Percentiles rank a stretch among this genome's conserved stretches.
Evolutionary conservation across 2,329 filamentous ascomycete species (phyloP).

Genomic region (Coniochaeta ligniaria): DNA sequence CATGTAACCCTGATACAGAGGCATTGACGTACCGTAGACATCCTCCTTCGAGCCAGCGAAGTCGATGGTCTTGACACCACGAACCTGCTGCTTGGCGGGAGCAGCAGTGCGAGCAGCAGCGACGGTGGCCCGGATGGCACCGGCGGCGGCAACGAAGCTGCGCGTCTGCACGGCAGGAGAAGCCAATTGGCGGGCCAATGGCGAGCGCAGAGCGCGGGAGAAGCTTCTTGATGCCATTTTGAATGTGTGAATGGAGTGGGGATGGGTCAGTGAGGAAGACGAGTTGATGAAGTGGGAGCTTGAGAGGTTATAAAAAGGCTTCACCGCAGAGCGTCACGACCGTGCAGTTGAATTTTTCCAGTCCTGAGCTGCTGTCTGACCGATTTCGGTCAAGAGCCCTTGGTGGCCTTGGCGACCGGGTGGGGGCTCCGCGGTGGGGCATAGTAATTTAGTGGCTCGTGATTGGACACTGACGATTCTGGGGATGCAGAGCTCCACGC

Average conservation of each 20-base stretch:
- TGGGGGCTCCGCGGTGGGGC: background rate
- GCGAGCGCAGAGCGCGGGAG: conserved; percentile 58
- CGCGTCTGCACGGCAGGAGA: conserved; percentile 54
- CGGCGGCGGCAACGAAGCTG: conserved; percentile 54
- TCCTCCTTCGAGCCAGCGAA: conserved; percentile 93
- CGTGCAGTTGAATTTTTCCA: background rate
- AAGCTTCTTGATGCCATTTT: conserved; percentile 75
- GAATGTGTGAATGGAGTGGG: conserved; percentile 24
- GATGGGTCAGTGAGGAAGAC: conserved; percentile 18
- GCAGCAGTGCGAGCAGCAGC: conserved; percentile 38
- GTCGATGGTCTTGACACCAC: conserved; percentile 97
- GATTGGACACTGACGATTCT: background rate
- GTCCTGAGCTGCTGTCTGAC: background rate
- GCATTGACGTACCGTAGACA: conserved; percentile 68
- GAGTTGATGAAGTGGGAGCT: background rate
- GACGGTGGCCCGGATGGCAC: conserved; percentile 46
- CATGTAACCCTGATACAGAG: background rate
- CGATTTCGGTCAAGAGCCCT: background rate
- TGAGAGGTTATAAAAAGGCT: conserved; percentile 1
- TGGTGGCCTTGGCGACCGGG: background rate
- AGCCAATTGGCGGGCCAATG: conserved; percentile 56
- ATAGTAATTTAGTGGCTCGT: background rate
- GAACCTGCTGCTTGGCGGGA: conserved; percentile 52
- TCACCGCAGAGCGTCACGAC: conserved; percentile 4
- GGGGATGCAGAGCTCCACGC: background rate